Evolutionary conservation across 2,329 filamentous ascomycete genomes (phyloP).

Genomic region (Neonectria punicea): DNA sequence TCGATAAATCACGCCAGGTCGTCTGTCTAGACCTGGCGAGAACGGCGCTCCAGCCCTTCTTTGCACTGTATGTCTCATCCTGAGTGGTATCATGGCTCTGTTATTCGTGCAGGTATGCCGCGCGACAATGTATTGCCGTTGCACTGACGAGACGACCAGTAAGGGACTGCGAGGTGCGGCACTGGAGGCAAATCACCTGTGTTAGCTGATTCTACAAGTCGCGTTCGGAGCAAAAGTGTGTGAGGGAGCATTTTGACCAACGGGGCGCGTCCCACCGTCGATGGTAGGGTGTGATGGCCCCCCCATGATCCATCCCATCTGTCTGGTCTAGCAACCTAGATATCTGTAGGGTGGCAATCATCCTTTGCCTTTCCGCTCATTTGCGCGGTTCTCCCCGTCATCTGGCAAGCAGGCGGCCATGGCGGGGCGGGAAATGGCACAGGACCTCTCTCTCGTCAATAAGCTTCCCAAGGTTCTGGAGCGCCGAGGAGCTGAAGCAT

Average conservation of each 20-base stretch:
- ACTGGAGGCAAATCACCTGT: background rate
- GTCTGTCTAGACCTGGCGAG: slow-evolving; percentile 21
- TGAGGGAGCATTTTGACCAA: slow-evolving; percentile 14
- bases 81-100: slow-evolving; percentile 6
- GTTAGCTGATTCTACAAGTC: slow-evolving; percentile 18
- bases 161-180: background rate
- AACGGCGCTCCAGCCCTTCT: slow-evolving; percentile 19
- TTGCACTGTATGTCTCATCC: slow-evolving; percentile 25
- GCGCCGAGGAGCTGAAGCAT: slow-evolving; percentile 26
- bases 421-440: slow-evolving; percentile 6
- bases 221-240: slow-evolving; percentile 19
- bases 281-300: slow-evolving; percentile 1
- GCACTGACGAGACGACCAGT: background rate
- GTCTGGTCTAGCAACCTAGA: background rate
- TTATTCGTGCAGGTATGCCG: background rate
- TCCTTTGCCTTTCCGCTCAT: slow-evolving; percentile 21
- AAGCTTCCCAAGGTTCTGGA: slow-evolving; percentile 29
- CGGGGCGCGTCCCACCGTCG: slow-evolving; percentile 10
- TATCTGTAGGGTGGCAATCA: slow-evolving; percentile 5
- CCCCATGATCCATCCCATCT: background rate
- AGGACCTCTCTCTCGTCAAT: background rate
- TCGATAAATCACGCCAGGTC: slow-evolving; percentile 28
- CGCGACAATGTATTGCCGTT: slow-evolving; percentile 1
- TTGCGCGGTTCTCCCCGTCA: slow-evolving; percentile 22
- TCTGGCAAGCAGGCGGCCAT: slow-evolving; percentile 14